phyloP scores from a whole-genome alignment of 345 rosid species.

The Bruguiera gymnorhiza region DNA sequence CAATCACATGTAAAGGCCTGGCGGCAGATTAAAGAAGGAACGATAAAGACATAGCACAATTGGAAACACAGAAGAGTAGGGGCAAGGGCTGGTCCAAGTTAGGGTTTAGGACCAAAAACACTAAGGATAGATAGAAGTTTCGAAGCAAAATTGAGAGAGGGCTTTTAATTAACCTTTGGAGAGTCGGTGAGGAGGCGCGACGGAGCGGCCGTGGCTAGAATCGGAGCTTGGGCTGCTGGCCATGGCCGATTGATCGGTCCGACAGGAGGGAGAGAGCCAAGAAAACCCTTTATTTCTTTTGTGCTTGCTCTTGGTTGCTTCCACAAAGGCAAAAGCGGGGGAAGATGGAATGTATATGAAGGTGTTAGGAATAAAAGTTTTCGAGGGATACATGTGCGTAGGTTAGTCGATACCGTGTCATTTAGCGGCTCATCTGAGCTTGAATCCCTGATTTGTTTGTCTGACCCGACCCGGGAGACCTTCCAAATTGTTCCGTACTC shows the following conservation, averaged over 20 bases:
- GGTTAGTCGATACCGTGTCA: no score
- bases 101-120: slow-evolving; percentile 16
- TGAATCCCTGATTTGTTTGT: no score
- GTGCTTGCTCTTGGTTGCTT: not conserved
- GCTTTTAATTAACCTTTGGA: slow-evolving; percentile 49
- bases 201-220: slow-evolving; percentile 45
- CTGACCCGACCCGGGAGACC: no score
- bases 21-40: no score
- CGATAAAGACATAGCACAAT: no score
- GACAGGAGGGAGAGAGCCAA: not conserved
- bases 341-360: no score
- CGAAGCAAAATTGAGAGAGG: not conserved
- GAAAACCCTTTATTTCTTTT: slow-evolving; percentile 19
- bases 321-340: no score
- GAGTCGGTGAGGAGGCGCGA: slow-evolving; percentile 73
- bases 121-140: not conserved
- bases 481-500: no score
- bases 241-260: slow-evolving; percentile 58
- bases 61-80: not conserved
- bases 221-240: slow-evolving; percentile 44
- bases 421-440: no score
- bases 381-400: no score
- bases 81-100: not conserved
- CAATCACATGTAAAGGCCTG: no score
- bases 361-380: no score